Base-by-base conservation (phyloP, 345 rosid species). In the Aquilaria sinensis region DNA sequence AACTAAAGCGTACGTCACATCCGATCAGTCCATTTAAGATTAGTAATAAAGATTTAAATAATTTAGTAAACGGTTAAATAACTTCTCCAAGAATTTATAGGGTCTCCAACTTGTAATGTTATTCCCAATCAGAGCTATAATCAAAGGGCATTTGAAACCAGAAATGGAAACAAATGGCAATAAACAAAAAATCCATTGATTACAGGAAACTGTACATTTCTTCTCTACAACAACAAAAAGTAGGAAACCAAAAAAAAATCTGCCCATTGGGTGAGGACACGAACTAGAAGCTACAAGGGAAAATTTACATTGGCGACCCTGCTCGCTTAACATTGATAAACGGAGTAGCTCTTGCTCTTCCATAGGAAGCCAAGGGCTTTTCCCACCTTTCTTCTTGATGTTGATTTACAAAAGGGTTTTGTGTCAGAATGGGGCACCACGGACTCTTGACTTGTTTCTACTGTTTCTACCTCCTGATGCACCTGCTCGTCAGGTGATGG, bases 291-390 rank as follows among this genome's bases (percentile, higher is more conserved):
- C 67, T 67, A 72, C 76, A 70, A 29, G 23, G 37, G 49, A 77
- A 37, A 62, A 74, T 79, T 76, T 83, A 88, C 91, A 81, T 57
- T 37, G 65, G 67, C 47, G 51, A 57, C 45, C 50, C 63, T 37
- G 53, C 64, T 45, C 62, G 49, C 59, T 70, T 54, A 71, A 66
- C 76, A 80, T 70, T 83, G 85, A 74, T 64, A 81, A 55, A 84
- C 66, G 8, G 93, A 87, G 70, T 81, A 85, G 81, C 96, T 95
- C 88, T 84, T 91, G 82, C 77, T 86, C 88, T 87, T 95, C 92
- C 96, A 87, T 14, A 89, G 78, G 63, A 84, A 81, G 60, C 87
- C 84, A n/a, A 86, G 79, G 37, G 92, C 92, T 61, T 76, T 95
- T 13, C 85, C 79, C 75, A 80, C 68, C 76, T 74, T 95, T 73